Conservation (phyloP, 805 yeast genomes). For the Yamadazyma sp. region DNA sequence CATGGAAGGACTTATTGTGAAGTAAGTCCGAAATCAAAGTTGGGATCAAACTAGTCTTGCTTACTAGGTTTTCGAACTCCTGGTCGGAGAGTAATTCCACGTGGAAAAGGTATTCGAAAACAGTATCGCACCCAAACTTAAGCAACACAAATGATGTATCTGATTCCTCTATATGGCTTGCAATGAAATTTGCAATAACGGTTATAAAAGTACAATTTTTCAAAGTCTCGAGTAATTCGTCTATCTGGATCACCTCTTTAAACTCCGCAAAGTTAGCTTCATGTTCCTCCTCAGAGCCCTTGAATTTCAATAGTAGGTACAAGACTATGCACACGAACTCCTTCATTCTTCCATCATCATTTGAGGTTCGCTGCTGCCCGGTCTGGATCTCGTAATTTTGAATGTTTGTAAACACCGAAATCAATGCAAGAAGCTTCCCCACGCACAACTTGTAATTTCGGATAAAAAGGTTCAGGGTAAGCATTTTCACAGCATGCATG, state of each 20-base stretch:
- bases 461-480: constrained; percentile 38
- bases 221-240: constrained; percentile 22
- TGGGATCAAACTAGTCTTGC: constrained; percentile 26
- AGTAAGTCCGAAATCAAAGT: constrained; percentile 31
- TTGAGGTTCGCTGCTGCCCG: constrained; percentile 1
- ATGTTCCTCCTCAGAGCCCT: constrained; percentile 24
- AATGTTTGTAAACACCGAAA: constrained; percentile 26
- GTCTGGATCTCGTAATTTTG: constrained; percentile 5
- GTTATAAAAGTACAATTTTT: constrained; percentile 26
- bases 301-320: constrained; percentile 33
- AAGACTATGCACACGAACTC: constrained; percentile 37
- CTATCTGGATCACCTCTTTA: constrained; percentile 14
- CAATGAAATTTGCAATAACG: constrained; percentile 30
- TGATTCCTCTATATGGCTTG: constrained; percentile 23
- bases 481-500: constrained; percentile 31
- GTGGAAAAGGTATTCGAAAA: constrained; percentile 42
- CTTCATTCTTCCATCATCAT: constrained; percentile 20
- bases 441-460: constrained; percentile 37
- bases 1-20: constrained; percentile 29
- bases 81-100: constrained; percentile 32
- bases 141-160: constrained; percentile 31
- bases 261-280: constrained; percentile 17
- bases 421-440: constrained; percentile 37
- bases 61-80: constrained; percentile 32
- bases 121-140: constrained; percentile 39